Base-by-base conservation (phyloP, 202 grass and related monocot species). In the Zoysia matrella region DNA sequence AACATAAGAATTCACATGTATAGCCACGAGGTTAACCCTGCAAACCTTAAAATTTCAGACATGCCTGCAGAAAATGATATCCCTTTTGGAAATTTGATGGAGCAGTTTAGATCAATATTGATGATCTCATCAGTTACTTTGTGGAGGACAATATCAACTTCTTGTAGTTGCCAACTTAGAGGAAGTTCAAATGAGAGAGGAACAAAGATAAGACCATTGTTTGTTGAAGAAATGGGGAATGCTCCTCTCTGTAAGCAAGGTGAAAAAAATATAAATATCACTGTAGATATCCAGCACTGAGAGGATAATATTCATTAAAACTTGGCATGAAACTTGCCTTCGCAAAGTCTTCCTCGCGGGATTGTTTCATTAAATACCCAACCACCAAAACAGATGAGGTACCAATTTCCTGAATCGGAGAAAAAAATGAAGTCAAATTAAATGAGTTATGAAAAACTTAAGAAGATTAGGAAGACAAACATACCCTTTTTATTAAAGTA, bases 51-150 rank as follows among this genome's bases (percentile, higher is more conserved):
- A 57, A 98, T 84, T 80, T 95, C 90, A 62, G 78, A 79, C 90
- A 98, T 95, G 82, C 92, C 95, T 9, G 46, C 39, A 73, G 95
- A 95, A 89, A 98, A 93, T 73, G 69, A 74, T 75, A 98, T 85
- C 7, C 95, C 92, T 39, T 90, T 77, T 52, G 95, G 87, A 85
- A 98, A 91, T 85, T 85, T 44, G 16, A 72, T 71, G 76, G 90
- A 89, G 16, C 56, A 91, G 50, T 86, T 84, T 83, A 86, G 64
- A 74, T 95, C 87, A 67, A 98, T 90, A 79, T 56, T 90, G 72
- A 95, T 49, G 42, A 95, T 93, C 80, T 95, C 90, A 86, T 98
- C 95, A 22, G 95, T 98, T 86, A 94, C 91, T 93, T 98, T 98
- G 86, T 98, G 95, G 58, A 98, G 86, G 58, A 93, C 62, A 13